Conservation (phyloP, 2,329 filamentous ascomycete species). For the Colletotrichum acutatum region DNA sequence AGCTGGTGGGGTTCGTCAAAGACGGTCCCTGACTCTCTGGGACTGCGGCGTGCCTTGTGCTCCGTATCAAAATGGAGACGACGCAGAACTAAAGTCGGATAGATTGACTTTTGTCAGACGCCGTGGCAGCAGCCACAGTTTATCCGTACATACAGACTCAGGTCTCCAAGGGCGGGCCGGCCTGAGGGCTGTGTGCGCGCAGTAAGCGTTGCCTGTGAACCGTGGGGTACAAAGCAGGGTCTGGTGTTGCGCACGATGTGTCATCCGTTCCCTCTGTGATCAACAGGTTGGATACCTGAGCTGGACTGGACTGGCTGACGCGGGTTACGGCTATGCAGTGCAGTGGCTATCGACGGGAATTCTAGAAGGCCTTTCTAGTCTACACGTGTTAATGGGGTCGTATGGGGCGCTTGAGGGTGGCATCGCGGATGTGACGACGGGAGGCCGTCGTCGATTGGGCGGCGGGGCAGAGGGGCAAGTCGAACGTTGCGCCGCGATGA, state of each 20-base stretch:
- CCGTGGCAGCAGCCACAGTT: not conserved
- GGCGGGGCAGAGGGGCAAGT: not conserved
- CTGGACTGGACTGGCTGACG: not conserved
- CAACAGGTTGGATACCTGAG: slow-evolving; percentile 2
- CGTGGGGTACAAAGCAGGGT: slow-evolving; percentile 14
- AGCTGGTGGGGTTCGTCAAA: not conserved
- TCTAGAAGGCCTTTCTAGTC: slow-evolving; percentile 3
- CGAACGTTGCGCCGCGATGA: not conserved
- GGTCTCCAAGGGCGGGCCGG: not conserved
- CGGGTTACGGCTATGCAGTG: not conserved
- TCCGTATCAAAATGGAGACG: slow-evolving; percentile 19
- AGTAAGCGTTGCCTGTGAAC: slow-evolving; percentile 19
- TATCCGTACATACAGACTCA: too few species aligned
- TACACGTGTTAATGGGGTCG: not conserved
- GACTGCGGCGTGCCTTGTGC: slow-evolving; percentile 21
- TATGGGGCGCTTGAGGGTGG: slow-evolving; percentile 11
- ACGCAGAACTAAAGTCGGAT: not conserved
- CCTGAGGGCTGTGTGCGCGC: slow-evolving; percentile 14
- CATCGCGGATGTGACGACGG: slow-evolving; percentile 24
- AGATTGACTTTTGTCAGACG: slow-evolving; percentile 14
- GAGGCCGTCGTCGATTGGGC: slow-evolving; percentile 3
- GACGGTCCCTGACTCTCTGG: not conserved
- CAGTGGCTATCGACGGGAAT: slow-evolving; percentile 5
- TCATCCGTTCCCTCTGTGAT: slow-evolving; percentile 16
- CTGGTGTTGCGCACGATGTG: slow-evolving; percentile 20